A percentile compares a stretch with the other conserved stretches of the same genome.
phyloP scores from a whole-genome alignment of 1,284 basidiomycete species.

The Moesziomyces globuligerus region DNA sequence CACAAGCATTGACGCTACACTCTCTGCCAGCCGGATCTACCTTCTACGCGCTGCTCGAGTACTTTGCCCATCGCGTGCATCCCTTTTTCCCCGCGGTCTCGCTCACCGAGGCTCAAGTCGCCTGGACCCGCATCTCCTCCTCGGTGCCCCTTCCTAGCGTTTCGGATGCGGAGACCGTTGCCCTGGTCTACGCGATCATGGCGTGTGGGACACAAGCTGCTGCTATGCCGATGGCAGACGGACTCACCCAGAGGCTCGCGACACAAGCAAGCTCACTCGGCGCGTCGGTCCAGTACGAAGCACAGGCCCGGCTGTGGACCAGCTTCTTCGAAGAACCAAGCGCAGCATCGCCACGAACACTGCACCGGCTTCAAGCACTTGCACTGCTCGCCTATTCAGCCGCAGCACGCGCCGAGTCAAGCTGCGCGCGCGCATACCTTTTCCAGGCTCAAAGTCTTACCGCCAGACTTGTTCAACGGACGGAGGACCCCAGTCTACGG shows the following conservation, averaged over 20 bases:
- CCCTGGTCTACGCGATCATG: constrained; percentile 13
- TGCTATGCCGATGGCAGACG: not conserved
- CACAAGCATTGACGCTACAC: not conserved
- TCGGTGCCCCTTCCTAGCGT: not conserved
- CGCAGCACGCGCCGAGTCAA: no score
- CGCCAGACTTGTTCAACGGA: no score
- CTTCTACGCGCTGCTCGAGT: constrained; percentile 6
- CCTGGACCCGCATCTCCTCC: constrained; percentile 3
- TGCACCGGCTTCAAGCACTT: not conserved
- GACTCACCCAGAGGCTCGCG: not conserved
- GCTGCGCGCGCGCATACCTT: no score
- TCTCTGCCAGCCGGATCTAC: not conserved
- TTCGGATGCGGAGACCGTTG: not conserved
- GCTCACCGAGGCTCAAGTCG: constrained; percentile 1
- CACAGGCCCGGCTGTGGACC: constrained; percentile 1
- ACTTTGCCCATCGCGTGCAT: not conserved
- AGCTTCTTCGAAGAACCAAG: not conserved
- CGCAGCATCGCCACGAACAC: not conserved
- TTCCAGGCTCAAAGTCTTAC: no score
- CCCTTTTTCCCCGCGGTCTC: constrained; percentile 2
- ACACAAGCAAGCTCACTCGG: no score
- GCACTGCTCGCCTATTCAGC: constrained; percentile 1
- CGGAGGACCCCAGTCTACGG: no score
- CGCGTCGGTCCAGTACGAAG: not conserved
- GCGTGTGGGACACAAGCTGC: constrained; percentile 11